phyloP scores from a whole-genome alignment of 257 asterid genomes.

The Nicotiana noctiflora region DNA sequence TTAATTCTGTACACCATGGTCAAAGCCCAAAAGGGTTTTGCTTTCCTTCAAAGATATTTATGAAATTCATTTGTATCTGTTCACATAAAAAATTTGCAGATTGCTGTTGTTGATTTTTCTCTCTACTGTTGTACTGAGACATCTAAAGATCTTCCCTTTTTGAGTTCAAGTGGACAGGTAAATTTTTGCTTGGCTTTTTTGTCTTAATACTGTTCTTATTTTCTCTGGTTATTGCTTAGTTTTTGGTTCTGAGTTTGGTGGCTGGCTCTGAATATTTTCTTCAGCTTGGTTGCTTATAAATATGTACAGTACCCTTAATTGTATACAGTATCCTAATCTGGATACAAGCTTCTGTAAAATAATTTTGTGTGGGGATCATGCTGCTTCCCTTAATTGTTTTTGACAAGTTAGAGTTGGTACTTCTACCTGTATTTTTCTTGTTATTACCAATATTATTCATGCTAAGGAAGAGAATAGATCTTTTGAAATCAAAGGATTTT shows the following conservation, averaged over 20 bases:
- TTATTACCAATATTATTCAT: neutral
- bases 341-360: neutral
- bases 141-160: constrained; percentile 17
- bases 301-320: neutral
- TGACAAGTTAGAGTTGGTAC: neutral
- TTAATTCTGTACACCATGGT: constrained; percentile 20
- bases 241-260: constrained; percentile 2
- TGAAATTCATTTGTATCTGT: constrained; percentile 9
- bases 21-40: constrained; percentile 21
- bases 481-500: neutral
- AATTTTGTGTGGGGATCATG: constrained; percentile 1
- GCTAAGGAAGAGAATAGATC: neutral
- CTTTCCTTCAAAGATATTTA: constrained; percentile 21
- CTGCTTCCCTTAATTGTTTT: neutral
- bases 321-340: neutral
- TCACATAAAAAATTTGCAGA: constrained; percentile 17
- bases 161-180: constrained; percentile 27
- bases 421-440: neutral
- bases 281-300: neutral
- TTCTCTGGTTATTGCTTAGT: neutral
- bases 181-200: neutral
- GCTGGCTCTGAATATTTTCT: constrained; percentile 6
- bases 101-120: constrained; percentile 25
- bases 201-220: neutral
- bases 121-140: constrained; percentile 21